Conservation (phyloP, 495 filamentous ascomycete genomes). For the Haplographium delicatum region DNA sequence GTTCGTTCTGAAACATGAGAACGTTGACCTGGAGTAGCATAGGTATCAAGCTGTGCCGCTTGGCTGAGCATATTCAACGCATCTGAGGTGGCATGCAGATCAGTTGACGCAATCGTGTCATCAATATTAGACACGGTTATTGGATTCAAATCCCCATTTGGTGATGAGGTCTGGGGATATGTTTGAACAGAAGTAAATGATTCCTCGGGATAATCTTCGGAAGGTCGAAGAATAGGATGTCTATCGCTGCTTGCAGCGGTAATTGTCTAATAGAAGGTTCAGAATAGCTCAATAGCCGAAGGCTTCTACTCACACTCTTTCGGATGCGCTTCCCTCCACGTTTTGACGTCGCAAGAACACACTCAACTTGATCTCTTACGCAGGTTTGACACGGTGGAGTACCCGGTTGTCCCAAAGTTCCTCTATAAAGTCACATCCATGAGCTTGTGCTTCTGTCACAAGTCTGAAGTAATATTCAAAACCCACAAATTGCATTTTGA, state of each 20-base stretch:
- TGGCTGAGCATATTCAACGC: slow-evolving; percentile 39
- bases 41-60: slow-evolving; percentile 32
- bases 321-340: slow-evolving; percentile 53
- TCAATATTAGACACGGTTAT: slow-evolving; percentile 25
- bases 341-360: slow-evolving; percentile 54
- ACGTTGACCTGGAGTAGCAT: slow-evolving; percentile 12
- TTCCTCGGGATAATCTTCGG: slow-evolving; percentile 27
- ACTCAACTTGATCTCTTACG: slow-evolving; percentile 50
- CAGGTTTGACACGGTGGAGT: slow-evolving; percentile 53
- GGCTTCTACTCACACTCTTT: slow-evolving; percentile 12
- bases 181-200: slow-evolving; percentile 28
- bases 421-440: slow-evolving; percentile 31
- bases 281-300: slow-evolving; percentile 24
- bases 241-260: slow-evolving; percentile 4
- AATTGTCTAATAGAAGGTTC: too few relatives aligned
- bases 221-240: slow-evolving; percentile 8
- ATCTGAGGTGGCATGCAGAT: slow-evolving; percentile 39
- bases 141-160: slow-evolving; percentile 23
- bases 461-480: not conserved
- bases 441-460: slow-evolving; percentile 8
- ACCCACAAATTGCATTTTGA: slow-evolving; percentile 59
- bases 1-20: slow-evolving; percentile 5
- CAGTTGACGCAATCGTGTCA: slow-evolving; percentile 32
- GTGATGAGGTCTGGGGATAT: slow-evolving; percentile 31
- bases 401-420: slow-evolving; percentile 41